Percentiles rank a stretch among this genome's conserved stretches.
These are phyloP conservation scores for Chenopodium quinoa DNA, from an alignment of 148 eudicot species.

Conservation along the genomic window DNA sequence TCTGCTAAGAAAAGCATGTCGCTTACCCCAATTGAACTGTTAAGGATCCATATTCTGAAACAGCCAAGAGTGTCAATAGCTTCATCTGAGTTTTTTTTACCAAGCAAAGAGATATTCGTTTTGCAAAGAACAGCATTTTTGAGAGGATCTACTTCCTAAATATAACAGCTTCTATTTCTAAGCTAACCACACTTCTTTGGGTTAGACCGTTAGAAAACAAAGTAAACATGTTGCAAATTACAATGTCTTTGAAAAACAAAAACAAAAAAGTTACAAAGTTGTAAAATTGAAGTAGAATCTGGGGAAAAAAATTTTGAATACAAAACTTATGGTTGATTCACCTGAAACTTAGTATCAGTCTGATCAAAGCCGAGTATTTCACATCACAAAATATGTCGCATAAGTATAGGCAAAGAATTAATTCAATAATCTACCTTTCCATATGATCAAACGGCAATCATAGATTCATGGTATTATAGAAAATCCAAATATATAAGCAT, in stretches of 20 bases:
- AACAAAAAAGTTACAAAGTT: not conserved
- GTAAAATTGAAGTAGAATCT: not conserved
- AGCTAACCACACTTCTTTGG: not conserved
- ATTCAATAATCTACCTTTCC: slow-evolving; percentile 16
- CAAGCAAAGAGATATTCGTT: not conserved
- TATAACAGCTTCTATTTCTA: not conserved
- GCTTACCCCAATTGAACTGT: not conserved
- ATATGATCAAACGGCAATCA: slow-evolving; percentile 6
- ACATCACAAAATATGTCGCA: not conserved
- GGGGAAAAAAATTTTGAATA: not conserved
- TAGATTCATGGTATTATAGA: slow-evolving; percentile 18
- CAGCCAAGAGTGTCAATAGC: not conserved
- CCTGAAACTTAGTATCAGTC: not conserved
- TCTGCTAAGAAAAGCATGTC: not conserved
- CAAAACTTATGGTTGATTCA: not conserved
- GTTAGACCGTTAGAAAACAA: not conserved
- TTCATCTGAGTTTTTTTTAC: too few species aligned
- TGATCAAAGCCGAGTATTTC: not conserved
- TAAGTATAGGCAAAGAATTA: slow-evolving; percentile 1
- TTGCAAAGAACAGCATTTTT: not conserved
- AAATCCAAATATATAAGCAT: slow-evolving; percentile 20
- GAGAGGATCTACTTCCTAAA: not conserved
- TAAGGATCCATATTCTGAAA: too few species aligned
- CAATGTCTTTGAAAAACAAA: not conserved
- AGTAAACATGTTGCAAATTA: not conserved